These are phyloP conservation scores for Macrocystidia cucumis DNA, from an alignment of 1,284 basidiomycete genomes.

Conservation along the genomic window DNA sequence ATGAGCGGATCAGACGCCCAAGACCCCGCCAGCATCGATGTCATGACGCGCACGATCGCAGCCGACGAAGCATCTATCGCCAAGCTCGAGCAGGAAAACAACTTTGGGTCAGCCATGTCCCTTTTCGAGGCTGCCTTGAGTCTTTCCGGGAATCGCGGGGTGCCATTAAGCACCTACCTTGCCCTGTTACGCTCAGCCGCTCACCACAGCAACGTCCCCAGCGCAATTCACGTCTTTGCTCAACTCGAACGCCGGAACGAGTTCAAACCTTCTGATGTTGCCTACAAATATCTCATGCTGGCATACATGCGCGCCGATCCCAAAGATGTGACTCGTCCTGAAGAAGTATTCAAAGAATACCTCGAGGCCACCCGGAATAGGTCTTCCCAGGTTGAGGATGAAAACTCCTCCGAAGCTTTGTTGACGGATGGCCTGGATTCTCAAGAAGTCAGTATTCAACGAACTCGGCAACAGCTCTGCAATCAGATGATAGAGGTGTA, in stretches of 20 bases:
- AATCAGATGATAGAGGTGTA: slow-evolving; percentile 72
- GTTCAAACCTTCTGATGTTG: slow-evolving; percentile 29
- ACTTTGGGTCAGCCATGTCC: slow-evolving; percentile 64
- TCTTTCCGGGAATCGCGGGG: slow-evolving; percentile 21
- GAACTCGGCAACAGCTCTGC: slow-evolving; percentile 48
- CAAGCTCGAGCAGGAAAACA: slow-evolving; percentile 52
- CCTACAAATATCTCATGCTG: slow-evolving; percentile 57
- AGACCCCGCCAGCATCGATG: slow-evolving; percentile 15
- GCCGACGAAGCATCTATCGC: slow-evolving; percentile 30
- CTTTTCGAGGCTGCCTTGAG: slow-evolving; percentile 59
- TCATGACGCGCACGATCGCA: too few relatives aligned
- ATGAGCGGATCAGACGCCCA: too few relatives aligned
- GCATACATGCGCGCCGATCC: slow-evolving; percentile 51
- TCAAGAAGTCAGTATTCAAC: slow-evolving; percentile 11
- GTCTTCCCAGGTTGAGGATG: too few relatives aligned
- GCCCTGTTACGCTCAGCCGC: slow-evolving; percentile 63
- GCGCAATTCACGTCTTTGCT: slow-evolving; percentile 63
- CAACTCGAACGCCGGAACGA: slow-evolving; percentile 48
- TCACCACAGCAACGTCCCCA: slow-evolving; percentile 47
- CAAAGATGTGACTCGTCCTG: slow-evolving; percentile 49
- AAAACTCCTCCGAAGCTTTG: slow-evolving; percentile 25
- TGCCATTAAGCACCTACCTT: slow-evolving; percentile 35
- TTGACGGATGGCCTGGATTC: slow-evolving; percentile 8
- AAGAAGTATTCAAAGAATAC: slow-evolving; percentile 66
- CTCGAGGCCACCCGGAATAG: slow-evolving; percentile 26